Percentiles rank a stretch among this genome's conserved stretches.
Conservation (phyloP, 2,329 filamentous ascomycete genomes). For the Pestalotiopsis sp. region DNA sequence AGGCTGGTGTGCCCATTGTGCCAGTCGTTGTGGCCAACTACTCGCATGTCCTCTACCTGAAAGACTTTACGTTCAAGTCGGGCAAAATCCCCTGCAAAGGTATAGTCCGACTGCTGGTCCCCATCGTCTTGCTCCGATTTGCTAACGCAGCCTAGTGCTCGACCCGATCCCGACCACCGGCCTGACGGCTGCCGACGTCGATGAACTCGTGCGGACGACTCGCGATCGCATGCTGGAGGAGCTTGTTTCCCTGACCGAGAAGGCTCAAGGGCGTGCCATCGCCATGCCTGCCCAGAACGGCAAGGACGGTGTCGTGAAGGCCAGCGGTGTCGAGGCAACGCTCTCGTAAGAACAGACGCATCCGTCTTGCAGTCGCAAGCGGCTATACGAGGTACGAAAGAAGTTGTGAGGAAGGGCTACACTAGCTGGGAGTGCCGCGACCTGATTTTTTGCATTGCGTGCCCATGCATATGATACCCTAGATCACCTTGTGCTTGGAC, state of each 20-base stretch:
- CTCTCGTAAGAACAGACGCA: constrained; percentile 18
- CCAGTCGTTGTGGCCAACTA: constrained; percentile 84
- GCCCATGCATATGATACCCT: constrained; percentile 20
- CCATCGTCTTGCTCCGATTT: background rate
- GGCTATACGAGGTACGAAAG: background rate
- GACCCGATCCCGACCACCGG: constrained; percentile 78
- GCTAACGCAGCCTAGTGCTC: constrained; percentile 59
- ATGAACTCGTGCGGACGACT: constrained; percentile 69
- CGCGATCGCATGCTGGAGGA: constrained; percentile 77
- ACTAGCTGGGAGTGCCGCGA: background rate
- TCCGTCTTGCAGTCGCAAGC: background rate
- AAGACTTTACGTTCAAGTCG: constrained; percentile 65
- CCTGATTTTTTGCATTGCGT: constrained; percentile 13
- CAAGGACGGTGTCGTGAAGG: constrained; percentile 33
- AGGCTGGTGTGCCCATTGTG: constrained; percentile 91
- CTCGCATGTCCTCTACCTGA: constrained; percentile 70
- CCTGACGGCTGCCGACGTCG: constrained; percentile 76
- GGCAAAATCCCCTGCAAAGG: constrained; percentile 78
- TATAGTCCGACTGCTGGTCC: constrained; percentile 37
- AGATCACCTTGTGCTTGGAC: constrained; percentile 8
- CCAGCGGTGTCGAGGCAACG: constrained; percentile 34
- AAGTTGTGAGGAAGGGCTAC: background rate
- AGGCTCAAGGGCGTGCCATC: constrained; percentile 46
- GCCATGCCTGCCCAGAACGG: constrained; percentile 25
- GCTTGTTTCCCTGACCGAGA: constrained; percentile 55